Base-by-base conservation (phyloP, 352 stramenopile species). In the Chrysophaeum taylorii region DNA sequence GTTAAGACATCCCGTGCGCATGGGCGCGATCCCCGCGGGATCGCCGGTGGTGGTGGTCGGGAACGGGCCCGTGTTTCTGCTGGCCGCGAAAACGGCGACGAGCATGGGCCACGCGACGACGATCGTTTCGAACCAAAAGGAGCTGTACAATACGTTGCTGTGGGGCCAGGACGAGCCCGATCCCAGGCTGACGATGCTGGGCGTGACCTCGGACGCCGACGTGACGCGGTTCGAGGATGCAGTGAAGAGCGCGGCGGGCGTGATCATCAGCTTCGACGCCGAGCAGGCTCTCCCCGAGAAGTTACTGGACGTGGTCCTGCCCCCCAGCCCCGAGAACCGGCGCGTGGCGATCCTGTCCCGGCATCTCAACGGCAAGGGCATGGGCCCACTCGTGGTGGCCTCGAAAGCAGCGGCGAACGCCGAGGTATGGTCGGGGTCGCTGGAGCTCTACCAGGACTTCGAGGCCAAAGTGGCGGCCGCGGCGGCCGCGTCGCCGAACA, bases 391-490 rank as follows among this genome's bases (percentile, higher is more conserved):
- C 23, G 70, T 73, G 14, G 37, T 69, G 25, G 64, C 75, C 1
- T 75, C 72, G 39, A 75, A 71, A 45, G n/a, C 42, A n/a, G 69
- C 69, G 33, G 73, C 73, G 0, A 79, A 79, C 63, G 27, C 45
- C 12, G 66, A 79, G 70, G 75, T 79, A 14, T 79, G 75, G 75
- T 68, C 25, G 21, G 69, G 72, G 29, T 31, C 2, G 16, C 16
- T 63, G 1, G 37, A 45, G 33, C 41, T 66, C 33, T 77, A 73
- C 71, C 25, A 48, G 41, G 37, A 68, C 38, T 79, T 73, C 27
- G 74, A 77, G 60, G 12, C 64, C 39, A 69, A 62, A 31, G n/a
- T 79, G 18, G 63, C 70, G 64, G 42, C 61, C 15, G 53, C 68
- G 23, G 48, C 54, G 33, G 23, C 57, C 16, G n/a, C 53, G 16